Evolutionary conservation across 1,139 yeast species (phyloP), one percentile per base, ranked within the genome.

Genomic region (Eremothecium sinecaudum): DNA sequence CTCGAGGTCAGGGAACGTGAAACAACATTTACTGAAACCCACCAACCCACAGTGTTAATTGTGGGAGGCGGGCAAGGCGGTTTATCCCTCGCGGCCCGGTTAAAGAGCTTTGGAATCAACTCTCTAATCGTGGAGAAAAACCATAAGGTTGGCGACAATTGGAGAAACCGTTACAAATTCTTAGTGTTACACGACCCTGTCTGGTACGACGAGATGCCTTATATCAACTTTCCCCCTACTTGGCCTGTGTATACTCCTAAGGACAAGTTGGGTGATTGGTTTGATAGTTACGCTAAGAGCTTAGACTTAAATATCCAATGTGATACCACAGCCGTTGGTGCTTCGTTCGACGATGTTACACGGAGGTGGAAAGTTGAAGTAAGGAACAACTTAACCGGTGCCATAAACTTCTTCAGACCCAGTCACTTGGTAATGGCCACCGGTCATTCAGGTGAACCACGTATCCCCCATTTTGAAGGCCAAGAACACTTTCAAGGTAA

Each of bases 31-130:
- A 53, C 48, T 16, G 54, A 44, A 7, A 46, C 44, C 3, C 54
- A 56, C 35, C 61, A 63, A 37, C 69, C 69, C 3, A 37, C 58
- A 8, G 69, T 64, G 12, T 50, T 65, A 21, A 53, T 65, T 40
- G 65, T 64, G 26, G 70, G 70, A 26, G 69, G 67, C 33, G 70
- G 70, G 14, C 70, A 65, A 42, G 62, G 64, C 34, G 70, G 69
- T 6, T 46, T 65, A 28, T 61, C 62, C 13, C 44, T 58, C 21
- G 69, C 69, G 21, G 66, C 70, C 1, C 50, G 69, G 31, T 51
- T 65, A 44, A 63, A 62, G 43, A 50, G 54, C 5, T 56, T 61
- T 52, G 69, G 69, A 10, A 48, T 62, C 28, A 56, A 58, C 34
- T 48, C 59, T 1, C 46, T 66, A 32, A 58, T 65, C 37, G 53